Evolutionary conservation across 371 early-diverging fungal species (phyloP), one percentile per base, ranked within the genome.

Genomic region (Saksenaea vasiformis): DNA sequence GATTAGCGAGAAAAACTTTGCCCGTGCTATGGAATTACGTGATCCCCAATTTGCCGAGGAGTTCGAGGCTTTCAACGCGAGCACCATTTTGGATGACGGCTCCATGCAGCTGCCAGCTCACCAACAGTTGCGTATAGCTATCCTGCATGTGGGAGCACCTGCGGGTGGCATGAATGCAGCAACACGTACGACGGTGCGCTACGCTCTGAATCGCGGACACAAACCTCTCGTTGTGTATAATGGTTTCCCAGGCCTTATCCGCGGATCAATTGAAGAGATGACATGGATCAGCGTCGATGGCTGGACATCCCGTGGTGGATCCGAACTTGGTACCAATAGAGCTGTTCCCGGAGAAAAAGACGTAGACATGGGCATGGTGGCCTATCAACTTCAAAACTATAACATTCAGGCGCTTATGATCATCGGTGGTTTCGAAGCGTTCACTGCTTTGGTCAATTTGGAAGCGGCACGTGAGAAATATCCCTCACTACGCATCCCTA

Each of bases 381-480:
- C 96, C 0, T 95, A 90, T 75, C 91, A 92, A 72, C 68, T 99
- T 31, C 97, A 96, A 72, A 93, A 95, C 73, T 85, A 89, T 76
- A 78, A 88, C 64, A 91, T 99, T 60, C 87, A 97, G 64, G 89
- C 90, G 17, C 76, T 99, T 71, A 76, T 99, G 72, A 73, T 99
- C 13, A 82, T 99, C 57, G 99, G 99, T 68, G 99, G 99, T 0
- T 95, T 95, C 70, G 98, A 97, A 74, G 97, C 93, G 1, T 95
- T 89, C 74, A 86, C 87, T 9, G 83, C 93, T 0, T 75, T 93
- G 60, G 73, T 88, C 5, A 85, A 88, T 54, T 76, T 98, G 61
- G 79, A 89, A 58, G 80, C 84, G 36, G 86, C 87, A 22, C 86
- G 98, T 47, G 11, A 64, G 5, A 72, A 86, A 58, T 97, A 93